Conservation (phyloP, 495 filamentous ascomycete genomes). For the Tuber calosporum region DNA sequence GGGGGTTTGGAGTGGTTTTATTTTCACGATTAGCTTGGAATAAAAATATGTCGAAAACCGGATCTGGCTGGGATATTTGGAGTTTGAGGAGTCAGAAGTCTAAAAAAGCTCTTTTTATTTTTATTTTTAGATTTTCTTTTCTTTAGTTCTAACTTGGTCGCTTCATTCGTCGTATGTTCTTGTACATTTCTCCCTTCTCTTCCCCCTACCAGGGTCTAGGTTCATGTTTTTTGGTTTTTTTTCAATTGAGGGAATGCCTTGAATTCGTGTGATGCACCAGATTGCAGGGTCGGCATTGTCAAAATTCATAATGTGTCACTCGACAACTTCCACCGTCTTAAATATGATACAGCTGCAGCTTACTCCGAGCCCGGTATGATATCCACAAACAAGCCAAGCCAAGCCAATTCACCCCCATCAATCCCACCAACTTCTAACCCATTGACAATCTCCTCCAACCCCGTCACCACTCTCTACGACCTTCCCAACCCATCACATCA, state of each 20-base stretch:
- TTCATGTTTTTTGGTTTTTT: background rate
- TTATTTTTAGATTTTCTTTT: background rate
- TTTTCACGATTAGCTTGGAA: background rate
- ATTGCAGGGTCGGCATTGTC: background rate
- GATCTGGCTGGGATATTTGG: background rate
- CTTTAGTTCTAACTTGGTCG: background rate
- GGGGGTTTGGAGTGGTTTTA: background rate
- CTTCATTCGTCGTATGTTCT: background rate
- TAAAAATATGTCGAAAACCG: background rate
- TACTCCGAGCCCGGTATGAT: background rate
- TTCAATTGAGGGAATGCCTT: background rate
- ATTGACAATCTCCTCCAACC: background rate
- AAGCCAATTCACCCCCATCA: background rate
- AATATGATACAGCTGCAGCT: background rate
- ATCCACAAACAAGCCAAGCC: background rate
- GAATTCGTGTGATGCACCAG: background rate
- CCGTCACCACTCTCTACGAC: conserved; percentile 11
- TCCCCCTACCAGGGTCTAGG: background rate
- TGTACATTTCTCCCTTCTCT: background rate
- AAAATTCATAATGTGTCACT: background rate
- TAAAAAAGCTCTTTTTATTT: background rate
- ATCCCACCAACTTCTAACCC: conserved; percentile 21
- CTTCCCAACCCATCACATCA: conserved; percentile 29
- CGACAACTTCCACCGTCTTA: background rate
- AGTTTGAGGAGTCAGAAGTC: conserved; percentile 4